These are phyloP conservation scores for Mycena capillaripes DNA, from an alignment of 768 basidiomycete species.

Conservation along the genomic window DNA sequence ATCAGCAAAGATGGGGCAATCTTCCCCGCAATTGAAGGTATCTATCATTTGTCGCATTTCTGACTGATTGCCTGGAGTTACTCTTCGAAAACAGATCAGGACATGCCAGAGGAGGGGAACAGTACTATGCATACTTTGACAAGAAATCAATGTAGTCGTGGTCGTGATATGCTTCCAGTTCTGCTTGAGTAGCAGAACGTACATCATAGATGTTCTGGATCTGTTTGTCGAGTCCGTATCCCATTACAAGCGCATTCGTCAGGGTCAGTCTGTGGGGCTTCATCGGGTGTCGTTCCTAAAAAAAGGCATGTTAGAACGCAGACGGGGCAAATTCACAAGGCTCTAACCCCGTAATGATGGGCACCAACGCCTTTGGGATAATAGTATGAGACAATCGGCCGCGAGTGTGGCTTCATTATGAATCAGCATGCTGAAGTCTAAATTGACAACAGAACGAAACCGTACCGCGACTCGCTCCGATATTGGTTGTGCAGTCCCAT, in stretches of 20 bases:
- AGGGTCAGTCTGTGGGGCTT: conserved; percentile 97
- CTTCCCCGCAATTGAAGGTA: conserved; percentile 94
- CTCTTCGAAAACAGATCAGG: conserved; percentile 59
- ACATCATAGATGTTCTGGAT: conserved; percentile 95
- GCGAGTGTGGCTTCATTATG: conserved; percentile 74
- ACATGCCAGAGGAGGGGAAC: not conserved
- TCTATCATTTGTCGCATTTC: conserved; percentile 86
- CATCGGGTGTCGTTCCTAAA: conserved; percentile 97
- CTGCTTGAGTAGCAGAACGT: conserved; percentile 87
- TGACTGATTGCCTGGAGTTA: conserved; percentile 80
- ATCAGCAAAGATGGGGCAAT: conserved; percentile 96
- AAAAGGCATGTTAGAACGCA: not conserved
- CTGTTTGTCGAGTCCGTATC: conserved; percentile 95
- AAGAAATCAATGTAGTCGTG: conserved; percentile 96
- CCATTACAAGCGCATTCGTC: conserved; percentile 95
- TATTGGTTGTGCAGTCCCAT: conserved; percentile 83
- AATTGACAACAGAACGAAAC: conserved; percentile 17
- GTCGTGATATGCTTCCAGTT: conserved; percentile 93
- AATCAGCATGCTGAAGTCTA: conserved; percentile 9
- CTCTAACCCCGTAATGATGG: conserved; percentile 93
- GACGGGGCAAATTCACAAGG: conserved; percentile 16
- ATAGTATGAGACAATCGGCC: conserved; percentile 96
- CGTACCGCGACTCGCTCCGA: conserved; percentile 84
- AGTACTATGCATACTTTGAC: conserved; percentile 70
- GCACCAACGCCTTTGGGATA: conserved; percentile 94